Conservation (phyloP, 108 stramenopile species). For the Aurantiochytrium sp. region DNA sequence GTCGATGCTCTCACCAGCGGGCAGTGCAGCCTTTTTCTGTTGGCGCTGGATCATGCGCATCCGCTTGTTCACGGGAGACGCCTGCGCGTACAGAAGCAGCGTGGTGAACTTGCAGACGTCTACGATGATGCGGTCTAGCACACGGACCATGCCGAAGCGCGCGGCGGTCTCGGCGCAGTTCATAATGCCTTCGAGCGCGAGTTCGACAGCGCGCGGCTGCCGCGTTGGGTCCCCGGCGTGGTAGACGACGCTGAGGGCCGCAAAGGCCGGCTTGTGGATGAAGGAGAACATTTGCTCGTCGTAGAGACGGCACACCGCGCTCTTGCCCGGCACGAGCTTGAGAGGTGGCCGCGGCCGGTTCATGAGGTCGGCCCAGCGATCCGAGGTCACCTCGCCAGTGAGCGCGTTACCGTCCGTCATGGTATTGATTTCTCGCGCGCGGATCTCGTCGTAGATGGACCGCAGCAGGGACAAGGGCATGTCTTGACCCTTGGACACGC, state of each 20-base stretch:
- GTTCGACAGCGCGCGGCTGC: conserved; percentile 1
- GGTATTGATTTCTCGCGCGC: conserved; percentile 66
- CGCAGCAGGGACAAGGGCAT: conserved; percentile 67
- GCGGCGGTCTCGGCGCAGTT: not conserved
- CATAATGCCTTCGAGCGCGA: conserved; percentile 8
- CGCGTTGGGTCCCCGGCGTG: not conserved
- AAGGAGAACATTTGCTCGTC: conserved; percentile 18
- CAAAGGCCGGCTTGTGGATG: conserved; percentile 19
- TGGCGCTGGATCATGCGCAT: no score
- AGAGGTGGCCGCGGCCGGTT: not conserved
- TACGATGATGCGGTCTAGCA: not conserved
- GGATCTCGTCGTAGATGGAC: conserved; percentile 74
- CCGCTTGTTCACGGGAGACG: not conserved
- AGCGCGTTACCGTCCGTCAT: conserved; percentile 26
- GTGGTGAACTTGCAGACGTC: conserved; percentile 28
- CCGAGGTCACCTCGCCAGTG: conserved; percentile 24
- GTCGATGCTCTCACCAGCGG: not conserved
- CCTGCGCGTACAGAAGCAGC: not conserved
- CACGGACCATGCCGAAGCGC: conserved; percentile 8
- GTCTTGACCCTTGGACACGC: conserved; percentile 80
- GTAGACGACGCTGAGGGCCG: not conserved
- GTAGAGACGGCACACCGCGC: not conserved
- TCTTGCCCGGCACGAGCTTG: not conserved
- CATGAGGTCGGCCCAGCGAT: conserved; percentile 5
- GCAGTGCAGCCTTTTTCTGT: not conserved